Percentiles rank a stretch among this genome's conserved stretches.
Conservation (phyloP, 176 grass and related monocot species). For the maize (Zea mays) region Zm-B73-REFERENCE-NAM-5.0 NC_050103.1:20167501-20168000, state of each 20-base stretch:
- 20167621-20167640: conserved; percentile 96
- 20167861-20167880: conserved; percentile 99
- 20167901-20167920: conserved; percentile 98
- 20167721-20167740: conserved; percentile 14
- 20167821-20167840: conserved; percentile 57
- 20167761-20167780: too few species aligned
- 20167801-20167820: conserved; percentile 10
- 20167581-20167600: background rate
- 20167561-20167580: background rate
- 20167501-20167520: conserved; percentile 79
- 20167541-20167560: conserved; percentile 44
- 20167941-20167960: conserved; percentile 97
- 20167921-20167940: conserved; percentile 98
- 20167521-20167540: conserved; percentile 99
- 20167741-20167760: background rate
- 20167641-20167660: conserved; percentile 76
- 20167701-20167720: conserved; percentile 61
- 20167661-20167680: conserved; percentile 92
- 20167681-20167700: conserved; percentile 92
- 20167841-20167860: conserved; percentile 95
- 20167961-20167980: conserved; percentile 97
- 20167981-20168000: conserved; percentile 84
- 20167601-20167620: conserved; percentile 31
- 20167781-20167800: too few species aligned
- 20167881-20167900: conserved; percentile 93